Percentiles rank a stretch among this genome's conserved stretches.
Conservation (phyloP, 108 stramenopile species). For the Cyclotella sp. region DNA sequence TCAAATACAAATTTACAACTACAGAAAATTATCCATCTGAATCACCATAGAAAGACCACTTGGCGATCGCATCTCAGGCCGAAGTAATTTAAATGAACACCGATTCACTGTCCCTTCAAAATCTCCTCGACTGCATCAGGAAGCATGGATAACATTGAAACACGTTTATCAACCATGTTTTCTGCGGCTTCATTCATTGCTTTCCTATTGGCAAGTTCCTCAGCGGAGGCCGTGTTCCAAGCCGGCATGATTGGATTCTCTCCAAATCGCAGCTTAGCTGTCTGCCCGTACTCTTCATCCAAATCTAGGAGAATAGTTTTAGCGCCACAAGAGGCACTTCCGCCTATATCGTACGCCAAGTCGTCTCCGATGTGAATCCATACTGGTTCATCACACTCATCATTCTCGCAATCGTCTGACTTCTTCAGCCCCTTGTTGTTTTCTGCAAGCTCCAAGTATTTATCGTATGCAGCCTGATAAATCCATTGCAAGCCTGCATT, state of each 20-base stretch:
- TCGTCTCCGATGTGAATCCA: conserved; percentile 93
- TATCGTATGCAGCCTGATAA: conserved; percentile 83
- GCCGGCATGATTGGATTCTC: conserved; percentile 57
- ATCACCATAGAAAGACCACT: no score
- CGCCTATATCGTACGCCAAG: conserved; percentile 89
- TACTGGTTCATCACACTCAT: conserved; percentile 46
- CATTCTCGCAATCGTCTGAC: conserved; percentile 28
- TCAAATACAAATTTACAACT: no score
- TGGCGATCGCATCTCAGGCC: no score
- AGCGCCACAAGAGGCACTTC: conserved; percentile 79
- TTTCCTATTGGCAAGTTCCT: conserved; percentile 73
- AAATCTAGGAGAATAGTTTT: conserved; percentile 86
- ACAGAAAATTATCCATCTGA: no score
- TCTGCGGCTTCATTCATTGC: conserved; percentile 85
- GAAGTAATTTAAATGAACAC: not conserved
- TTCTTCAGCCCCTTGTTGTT: conserved; percentile 55
- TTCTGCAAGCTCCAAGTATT: conserved; percentile 69
- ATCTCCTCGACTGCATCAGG: conserved; percentile 84
- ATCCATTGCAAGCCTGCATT: conserved; percentile 90
- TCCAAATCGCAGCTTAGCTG: conserved; percentile 82
- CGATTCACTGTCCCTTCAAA: conserved; percentile 48
- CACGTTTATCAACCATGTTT: conserved; percentile 63
- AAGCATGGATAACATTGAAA: conserved; percentile 67
- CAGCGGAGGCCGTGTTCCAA: conserved; percentile 74
- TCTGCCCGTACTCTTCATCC: conserved; percentile 73